Conservation (phyloP, 108 stramenopile species). For the Aurantiochytrium sp. region DNA sequence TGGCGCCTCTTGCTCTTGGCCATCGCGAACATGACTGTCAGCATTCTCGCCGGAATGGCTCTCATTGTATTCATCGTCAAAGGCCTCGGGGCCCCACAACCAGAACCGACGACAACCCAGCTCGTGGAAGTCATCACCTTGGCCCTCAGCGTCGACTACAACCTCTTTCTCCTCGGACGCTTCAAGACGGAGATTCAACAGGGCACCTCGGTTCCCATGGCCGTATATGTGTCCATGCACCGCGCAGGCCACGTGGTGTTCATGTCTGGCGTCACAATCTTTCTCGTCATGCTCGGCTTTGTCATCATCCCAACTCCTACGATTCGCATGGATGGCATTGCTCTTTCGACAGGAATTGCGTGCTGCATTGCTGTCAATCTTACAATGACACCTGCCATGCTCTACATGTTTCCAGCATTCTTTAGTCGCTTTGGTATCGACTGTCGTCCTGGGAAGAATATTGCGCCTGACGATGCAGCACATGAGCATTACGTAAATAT, state of each 20-base stretch:
- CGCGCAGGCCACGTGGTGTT: not conserved
- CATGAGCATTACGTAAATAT: too few species aligned
- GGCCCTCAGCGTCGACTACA: not conserved
- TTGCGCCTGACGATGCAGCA: not conserved
- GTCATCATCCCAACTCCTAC: not conserved
- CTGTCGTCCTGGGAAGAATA: not conserved
- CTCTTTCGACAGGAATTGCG: not conserved
- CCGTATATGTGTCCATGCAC: not conserved
- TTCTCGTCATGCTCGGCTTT: conserved; percentile 1
- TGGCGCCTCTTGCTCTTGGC: not conserved
- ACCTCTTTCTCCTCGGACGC: not conserved
- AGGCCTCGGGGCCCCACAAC: not conserved
- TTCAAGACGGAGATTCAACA: not conserved
- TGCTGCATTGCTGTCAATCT: not conserved
- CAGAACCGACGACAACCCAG: not conserved
- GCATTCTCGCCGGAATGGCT: not conserved
- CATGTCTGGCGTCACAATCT: not conserved
- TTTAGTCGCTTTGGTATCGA: not conserved
- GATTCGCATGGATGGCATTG: conserved; percentile 5
- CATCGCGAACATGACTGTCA: not conserved
- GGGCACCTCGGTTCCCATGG: not conserved
- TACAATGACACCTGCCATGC: not conserved
- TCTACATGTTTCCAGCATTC: not conserved
- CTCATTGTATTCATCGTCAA: not conserved
- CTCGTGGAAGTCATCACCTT: not conserved